Evolutionary conservation across 257 asterid genomes (phyloP), one percentile per base, ranked within the genome.

Genomic region (Buddleja alternifolia): DNA sequence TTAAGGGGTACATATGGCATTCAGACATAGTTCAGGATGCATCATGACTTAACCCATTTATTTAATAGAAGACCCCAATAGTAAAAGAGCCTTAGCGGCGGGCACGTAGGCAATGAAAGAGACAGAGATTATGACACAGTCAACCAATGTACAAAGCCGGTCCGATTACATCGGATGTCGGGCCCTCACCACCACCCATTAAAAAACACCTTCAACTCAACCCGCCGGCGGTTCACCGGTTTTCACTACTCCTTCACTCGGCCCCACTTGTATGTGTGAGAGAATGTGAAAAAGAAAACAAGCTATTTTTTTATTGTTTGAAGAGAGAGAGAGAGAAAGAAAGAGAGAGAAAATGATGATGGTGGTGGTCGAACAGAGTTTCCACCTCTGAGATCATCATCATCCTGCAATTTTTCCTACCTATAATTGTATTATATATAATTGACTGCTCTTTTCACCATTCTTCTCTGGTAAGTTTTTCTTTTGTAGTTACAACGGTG

Each of bases 311-410:
- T 73, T 65, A 64, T 48, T 29, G 44, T 66, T 69, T 47, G 55
- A 29, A 29, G 34, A 12, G 42, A 75, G 85, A 82, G 81, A 82
- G 81, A 72, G 80, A 72, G 71, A 67, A 73, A 34, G 60, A 78
- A 82, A 78, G 85, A 83, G 80, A 80, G 76, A 75, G 59, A 52
- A 23, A 52, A 19, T 29, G 34, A 29, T 29, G 34, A 29, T 1
- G 34, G 34, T 29, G 34, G 34, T 88, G 93, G 85, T 87, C 95
- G 93, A 81, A 66, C 93, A 85, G 93, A 84, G 69, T 72, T 79
- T 77, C 79, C 73, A 81, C 80, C 88, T 87, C 94, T 92, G 89
- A 89, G 95, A 89, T 87, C 96, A 87, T 85, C 84, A 29, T 29
- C 34, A 29, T 29, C 34, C 34, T 29, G 34, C 34, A 29, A 29